Evolutionary conservation across 305 asterid genomes (phyloP).

Genomic region (Fraxinus angustifolia): DNA sequence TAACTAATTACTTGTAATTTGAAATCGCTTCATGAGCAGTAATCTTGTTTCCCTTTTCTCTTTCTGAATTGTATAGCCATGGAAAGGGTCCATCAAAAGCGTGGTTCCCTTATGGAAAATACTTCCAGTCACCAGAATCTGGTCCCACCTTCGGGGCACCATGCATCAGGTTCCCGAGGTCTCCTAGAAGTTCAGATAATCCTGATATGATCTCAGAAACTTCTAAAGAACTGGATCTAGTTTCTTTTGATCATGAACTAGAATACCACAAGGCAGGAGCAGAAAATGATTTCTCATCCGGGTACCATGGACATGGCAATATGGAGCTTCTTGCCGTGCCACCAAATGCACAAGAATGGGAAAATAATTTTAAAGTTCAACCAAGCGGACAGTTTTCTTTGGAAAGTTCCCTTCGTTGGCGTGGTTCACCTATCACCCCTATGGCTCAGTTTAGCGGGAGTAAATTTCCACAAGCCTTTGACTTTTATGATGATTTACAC

Average conservation of each 20-base stretch:
- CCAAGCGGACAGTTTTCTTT: constrained; percentile 33
- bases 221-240: constrained; percentile 34
- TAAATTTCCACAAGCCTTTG: constrained; percentile 33
- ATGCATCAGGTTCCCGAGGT: neutral
- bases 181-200: constrained; percentile 19
- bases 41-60: neutral
- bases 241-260: constrained; percentile 37
- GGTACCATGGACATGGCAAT: constrained; percentile 28
- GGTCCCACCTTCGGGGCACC: constrained; percentile 20
- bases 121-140: constrained; percentile 49
- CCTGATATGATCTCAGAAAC: constrained; percentile 32
- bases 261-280: constrained; percentile 31
- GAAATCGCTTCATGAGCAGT: neutral
- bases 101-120: constrained; percentile 42
- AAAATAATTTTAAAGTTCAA: constrained; percentile 27
- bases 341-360: constrained; percentile 36
- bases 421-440: constrained; percentile 48
- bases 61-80: constrained; percentile 31
- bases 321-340: constrained; percentile 14
- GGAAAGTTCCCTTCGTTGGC: constrained; percentile 38
- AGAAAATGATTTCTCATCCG: constrained; percentile 30
- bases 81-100: constrained; percentile 47
- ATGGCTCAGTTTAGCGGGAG: constrained; percentile 37
- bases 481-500: constrained; percentile 28
- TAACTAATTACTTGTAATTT: neutral